Conservation (phyloP, 352 stramenopile genomes). For the Phytopythium litorale region DNA sequence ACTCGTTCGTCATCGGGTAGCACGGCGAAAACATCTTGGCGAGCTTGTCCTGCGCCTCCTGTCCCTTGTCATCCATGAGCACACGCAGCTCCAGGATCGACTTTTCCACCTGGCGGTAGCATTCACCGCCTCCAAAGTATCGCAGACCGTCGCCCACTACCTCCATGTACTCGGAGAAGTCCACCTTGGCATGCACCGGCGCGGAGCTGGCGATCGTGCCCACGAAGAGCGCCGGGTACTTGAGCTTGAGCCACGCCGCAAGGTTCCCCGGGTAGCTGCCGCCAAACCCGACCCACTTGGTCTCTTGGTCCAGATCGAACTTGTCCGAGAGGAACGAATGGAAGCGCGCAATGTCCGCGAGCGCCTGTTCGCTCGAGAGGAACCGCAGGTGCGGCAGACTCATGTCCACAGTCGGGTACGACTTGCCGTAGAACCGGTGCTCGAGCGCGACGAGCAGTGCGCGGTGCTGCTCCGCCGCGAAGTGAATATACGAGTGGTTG, state of each 20-base stretch:
- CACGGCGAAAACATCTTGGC: constrained; percentile 56
- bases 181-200: constrained; percentile 78
- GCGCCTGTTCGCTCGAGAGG: constrained; percentile 87
- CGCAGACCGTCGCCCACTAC: constrained; percentile 72
- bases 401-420: constrained; percentile 83
- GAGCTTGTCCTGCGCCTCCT: constrained; percentile 39
- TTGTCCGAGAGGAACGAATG: constrained; percentile 64
- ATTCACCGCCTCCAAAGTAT: constrained; percentile 82
- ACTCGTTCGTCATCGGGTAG: constrained; percentile 71
- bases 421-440: constrained; percentile 95
- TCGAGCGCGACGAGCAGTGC: constrained; percentile 89
- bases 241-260: constrained; percentile 90
- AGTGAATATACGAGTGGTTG: constrained; percentile 77
- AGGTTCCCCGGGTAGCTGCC: constrained; percentile 95
- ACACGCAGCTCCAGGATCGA: constrained; percentile 46
- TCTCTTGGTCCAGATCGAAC: constrained; percentile 45
- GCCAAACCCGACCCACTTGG: constrained; percentile 93
- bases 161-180: constrained; percentile 89
- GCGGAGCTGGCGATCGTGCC: constrained; percentile 91
- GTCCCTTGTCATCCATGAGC: constrained; percentile 45
- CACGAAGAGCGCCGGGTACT: constrained; percentile 90
- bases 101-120: constrained; percentile 69
- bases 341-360: constrained; percentile 92
- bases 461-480: constrained; percentile 65
- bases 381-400: constrained; percentile 80